A percentile compares a stretch with the other conserved stretches of the same genome.
Conservation (phyloP, 768 basidiomycete genomes). For the Trametes cubensis region DNA sequence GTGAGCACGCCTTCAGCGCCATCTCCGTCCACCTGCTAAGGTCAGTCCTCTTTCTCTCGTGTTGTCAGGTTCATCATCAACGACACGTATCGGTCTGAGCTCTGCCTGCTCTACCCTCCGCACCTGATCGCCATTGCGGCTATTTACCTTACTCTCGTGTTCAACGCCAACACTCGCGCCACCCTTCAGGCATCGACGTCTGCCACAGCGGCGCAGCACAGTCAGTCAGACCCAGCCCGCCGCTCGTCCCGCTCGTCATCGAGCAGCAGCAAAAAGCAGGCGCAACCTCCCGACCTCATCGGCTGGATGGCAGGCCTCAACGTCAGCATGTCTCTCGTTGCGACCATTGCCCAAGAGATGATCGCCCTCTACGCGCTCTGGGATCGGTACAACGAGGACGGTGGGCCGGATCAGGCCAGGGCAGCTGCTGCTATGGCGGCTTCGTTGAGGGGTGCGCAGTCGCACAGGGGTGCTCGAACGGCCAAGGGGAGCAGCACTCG, state of each 20-base stretch:
- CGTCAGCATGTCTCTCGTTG: constrained; percentile 78
- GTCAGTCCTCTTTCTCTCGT: background rate
- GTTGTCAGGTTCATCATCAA: constrained; percentile 87
- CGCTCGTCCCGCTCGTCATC: constrained; percentile 53
- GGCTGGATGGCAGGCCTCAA: constrained; percentile 85
- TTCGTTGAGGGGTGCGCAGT: constrained; percentile 15
- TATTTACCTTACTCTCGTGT: constrained; percentile 83
- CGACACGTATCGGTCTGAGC: constrained; percentile 91
- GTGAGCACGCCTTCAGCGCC: constrained; percentile 45
- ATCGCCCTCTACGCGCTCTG: constrained; percentile 87
- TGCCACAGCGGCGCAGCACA: constrained; percentile 5
- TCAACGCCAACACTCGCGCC: constrained; percentile 62
- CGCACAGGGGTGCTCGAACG: background rate
- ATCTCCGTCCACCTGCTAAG: no score
- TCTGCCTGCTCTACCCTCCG: constrained; percentile 94
- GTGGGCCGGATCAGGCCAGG: constrained; percentile 30
- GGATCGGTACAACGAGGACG: constrained; percentile 79
- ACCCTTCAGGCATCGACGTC: constrained; percentile 39
- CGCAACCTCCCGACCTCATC: constrained; percentile 61
- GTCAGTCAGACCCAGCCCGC: constrained; percentile 40
- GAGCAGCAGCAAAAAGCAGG: constrained; percentile 42
- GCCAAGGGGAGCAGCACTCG: constrained; percentile 23
- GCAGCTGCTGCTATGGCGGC: constrained; percentile 9
- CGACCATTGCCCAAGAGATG: constrained; percentile 89
- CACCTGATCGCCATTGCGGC: constrained; percentile 93